Evolutionary conservation across 2,329 filamentous ascomycete genomes (phyloP), one percentile per base, ranked within the genome.

Genomic region (Microdochium trichocladiopsis): DNA sequence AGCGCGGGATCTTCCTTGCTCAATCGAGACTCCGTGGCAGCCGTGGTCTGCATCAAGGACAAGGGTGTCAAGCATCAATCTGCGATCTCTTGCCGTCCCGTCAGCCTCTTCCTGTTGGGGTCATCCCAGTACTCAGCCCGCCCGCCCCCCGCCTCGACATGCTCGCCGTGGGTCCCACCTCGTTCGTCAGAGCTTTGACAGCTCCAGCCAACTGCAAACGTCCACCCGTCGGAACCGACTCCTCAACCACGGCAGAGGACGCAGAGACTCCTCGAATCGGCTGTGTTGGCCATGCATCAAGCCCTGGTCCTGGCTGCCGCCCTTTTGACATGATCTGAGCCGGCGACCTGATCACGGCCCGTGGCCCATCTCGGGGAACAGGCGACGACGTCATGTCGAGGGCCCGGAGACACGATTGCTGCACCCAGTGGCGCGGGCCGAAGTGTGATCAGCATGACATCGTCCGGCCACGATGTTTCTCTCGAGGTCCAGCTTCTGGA

Each of bases 241-340:
- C 28, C 14, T 8, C 14, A 31, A 8, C 28, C 28, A 31, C 28
- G 28, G 28, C 28, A 8, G n/a, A n/a, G 28, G 28, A 8, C 14
- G 8, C 28, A 31, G 28, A 31, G 28, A 14, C 47, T 55, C 55
- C 54, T 56, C 55, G 56, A 48, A 56, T 55, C 52, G 57, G 62
- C 54, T 65, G 61, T 56, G 63, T 57, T 66, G 63, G 64, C 63
- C 59, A 57, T 65, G 63, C 63, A 63, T 65, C 58, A 52, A 59
- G 57, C 55, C 60, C 62, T 63, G 59, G 60, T 58, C 59, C 60
- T 65, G 53, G 58, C 59, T 54, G 54, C 59, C 21, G 41, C 6
- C 16, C 18, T 45, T 16, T 10, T 22, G 16, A 45, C 6, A 22
- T 22, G 41, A 45, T 45, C 41, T 45, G 21, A 16, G 18, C 41